These are phyloP conservation scores for Plasmodium gonderi DNA, from an alignment of 169 alveolate genomes.

Conservation along the genomic window DNA sequence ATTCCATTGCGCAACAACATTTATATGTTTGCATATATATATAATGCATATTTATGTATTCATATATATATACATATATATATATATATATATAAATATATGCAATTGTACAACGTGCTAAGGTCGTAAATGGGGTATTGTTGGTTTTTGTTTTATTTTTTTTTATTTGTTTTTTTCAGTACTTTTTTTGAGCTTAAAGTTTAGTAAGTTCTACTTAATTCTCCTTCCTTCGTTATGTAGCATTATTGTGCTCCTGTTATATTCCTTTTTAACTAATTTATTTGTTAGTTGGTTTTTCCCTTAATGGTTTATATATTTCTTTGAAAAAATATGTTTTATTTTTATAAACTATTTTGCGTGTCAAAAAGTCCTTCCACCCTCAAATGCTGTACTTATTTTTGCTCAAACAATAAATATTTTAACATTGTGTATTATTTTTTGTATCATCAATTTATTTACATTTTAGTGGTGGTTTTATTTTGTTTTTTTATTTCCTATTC, in stretches of 20 bases:
- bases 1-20: background rate
- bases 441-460: background rate
- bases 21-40: background rate
- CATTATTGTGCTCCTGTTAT: background rate
- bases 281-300: background rate
- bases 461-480: background rate
- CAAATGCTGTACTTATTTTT: background rate
- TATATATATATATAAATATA: too few species aligned
- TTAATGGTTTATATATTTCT: background rate
- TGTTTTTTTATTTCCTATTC: background rate
- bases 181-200: background rate
- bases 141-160: background rate
- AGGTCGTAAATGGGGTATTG: too few species aligned
- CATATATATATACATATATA: too few species aligned
- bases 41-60: too few species aligned
- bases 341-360: background rate
- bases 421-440: too few species aligned
- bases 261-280: background rate
- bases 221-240: background rate
- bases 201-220: too few species aligned
- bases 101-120: too few species aligned
- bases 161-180: background rate
- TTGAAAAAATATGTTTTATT: background rate
- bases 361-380: background rate
- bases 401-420: background rate